phyloP scores from a whole-genome alignment of 139 green algal genomes.

The Protoeuglena noctilucae region DNA sequence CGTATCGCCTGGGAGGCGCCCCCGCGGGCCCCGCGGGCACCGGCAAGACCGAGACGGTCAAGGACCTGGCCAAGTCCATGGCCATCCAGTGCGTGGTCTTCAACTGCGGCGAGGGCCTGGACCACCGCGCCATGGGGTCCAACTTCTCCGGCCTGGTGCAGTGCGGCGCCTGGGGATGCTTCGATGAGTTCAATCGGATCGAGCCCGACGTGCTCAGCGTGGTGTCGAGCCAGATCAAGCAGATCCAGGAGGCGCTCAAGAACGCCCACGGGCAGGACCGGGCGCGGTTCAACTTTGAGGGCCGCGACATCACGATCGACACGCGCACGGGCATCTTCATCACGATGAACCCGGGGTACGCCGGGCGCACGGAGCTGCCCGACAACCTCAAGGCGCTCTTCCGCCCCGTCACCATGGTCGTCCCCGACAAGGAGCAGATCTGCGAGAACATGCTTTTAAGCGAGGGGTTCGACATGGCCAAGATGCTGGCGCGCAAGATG shows the following conservation, averaged over 20 bases:
- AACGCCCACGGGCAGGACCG: slow-evolving; percentile 34
- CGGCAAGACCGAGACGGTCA: slow-evolving; percentile 60
- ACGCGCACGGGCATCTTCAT: slow-evolving; percentile 65
- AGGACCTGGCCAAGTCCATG: slow-evolving; percentile 65
- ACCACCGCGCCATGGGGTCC: slow-evolving; percentile 73
- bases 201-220: slow-evolving; percentile 63
- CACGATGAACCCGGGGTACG: slow-evolving; percentile 76
- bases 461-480: slow-evolving; percentile 65
- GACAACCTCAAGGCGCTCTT: slow-evolving; percentile 61
- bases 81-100: slow-evolving; percentile 73
- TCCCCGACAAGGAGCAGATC: slow-evolving; percentile 62
- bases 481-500: slow-evolving; percentile 73
- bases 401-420: slow-evolving; percentile 61
- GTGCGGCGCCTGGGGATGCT: slow-evolving; percentile 72
- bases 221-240: slow-evolving; percentile 39
- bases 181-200: slow-evolving; percentile 83
- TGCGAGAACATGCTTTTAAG: slow-evolving; percentile 76
- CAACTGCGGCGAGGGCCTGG: slow-evolving; percentile 72
- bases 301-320: slow-evolving; percentile 52
- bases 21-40: slow-evolving; percentile 60
- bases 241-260: slow-evolving; percentile 72
- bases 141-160: slow-evolving; percentile 71
- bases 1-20: slow-evolving; percentile 54
- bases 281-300: slow-evolving; percentile 67
- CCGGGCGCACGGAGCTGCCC: slow-evolving; percentile 57